Percentiles rank a stretch among this genome's conserved stretches.
These are phyloP conservation scores for Paramarasmius palmivorus DNA, from an alignment of 1,284 basidiomycete species.

Conservation along the genomic window DNA sequence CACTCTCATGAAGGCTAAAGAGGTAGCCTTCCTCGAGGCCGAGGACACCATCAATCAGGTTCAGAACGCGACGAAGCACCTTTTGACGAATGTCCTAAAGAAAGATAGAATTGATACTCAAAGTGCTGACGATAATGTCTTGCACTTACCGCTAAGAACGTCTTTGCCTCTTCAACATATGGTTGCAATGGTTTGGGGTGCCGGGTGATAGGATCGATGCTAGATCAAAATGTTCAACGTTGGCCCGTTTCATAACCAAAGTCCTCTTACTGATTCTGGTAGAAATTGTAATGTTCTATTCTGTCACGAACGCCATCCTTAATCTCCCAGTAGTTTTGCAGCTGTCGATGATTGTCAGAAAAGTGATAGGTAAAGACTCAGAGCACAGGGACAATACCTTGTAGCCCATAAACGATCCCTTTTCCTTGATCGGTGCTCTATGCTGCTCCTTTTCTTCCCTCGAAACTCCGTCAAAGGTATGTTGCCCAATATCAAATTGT, in stretches of 20 bases:
- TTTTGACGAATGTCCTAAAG: constrained; percentile 27
- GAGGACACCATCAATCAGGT: constrained; percentile 31
- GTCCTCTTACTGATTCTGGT: constrained; percentile 25
- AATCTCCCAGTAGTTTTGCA: constrained; percentile 35
- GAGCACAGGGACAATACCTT: constrained; percentile 21
- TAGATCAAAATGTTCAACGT: constrained; percentile 10
- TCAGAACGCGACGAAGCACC: constrained; percentile 28
- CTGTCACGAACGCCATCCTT: constrained; percentile 36
- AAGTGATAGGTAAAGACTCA: background rate
- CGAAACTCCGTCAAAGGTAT: constrained; percentile 35
- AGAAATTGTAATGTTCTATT: constrained; percentile 40
- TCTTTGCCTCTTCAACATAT: constrained; percentile 34
- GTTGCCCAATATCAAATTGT: constrained; percentile 35
- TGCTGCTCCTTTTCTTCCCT: constrained; percentile 34
- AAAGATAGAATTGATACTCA: background rate
- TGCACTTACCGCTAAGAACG: constrained; percentile 28
- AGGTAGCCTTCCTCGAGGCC: constrained; percentile 33
- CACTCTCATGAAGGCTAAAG: constrained; percentile 31
- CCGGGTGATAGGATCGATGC: constrained; percentile 29
- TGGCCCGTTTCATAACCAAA: background rate
- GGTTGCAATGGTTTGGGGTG: constrained; percentile 31
- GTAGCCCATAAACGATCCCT: constrained; percentile 40
- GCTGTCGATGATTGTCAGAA: constrained; percentile 20
- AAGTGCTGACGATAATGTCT: too few species aligned
- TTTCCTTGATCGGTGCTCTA: constrained; percentile 33